Conservation (phyloP, 495 filamentous ascomycete species). For the Talaromyces trachyspermus region DNA sequence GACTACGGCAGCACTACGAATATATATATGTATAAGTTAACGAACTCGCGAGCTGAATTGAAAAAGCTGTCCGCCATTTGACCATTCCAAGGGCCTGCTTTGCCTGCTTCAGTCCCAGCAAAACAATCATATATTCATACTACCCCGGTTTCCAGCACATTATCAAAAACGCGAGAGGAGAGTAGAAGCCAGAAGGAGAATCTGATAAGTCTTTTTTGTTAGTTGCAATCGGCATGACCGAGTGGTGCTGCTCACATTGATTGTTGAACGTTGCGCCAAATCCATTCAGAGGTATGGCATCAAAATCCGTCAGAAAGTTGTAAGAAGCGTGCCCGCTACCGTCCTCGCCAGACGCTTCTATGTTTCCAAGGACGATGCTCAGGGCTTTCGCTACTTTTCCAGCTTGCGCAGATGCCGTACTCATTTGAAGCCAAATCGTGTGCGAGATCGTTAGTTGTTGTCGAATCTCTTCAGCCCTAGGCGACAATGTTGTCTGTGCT, state of each 20-base stretch:
- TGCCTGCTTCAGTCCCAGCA: no score
- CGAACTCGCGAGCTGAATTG: no score
- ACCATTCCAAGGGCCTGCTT: no score
- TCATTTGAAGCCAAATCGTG: slow-evolving; percentile 10
- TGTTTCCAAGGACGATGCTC: slow-evolving; percentile 8
- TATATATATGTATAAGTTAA: no score
- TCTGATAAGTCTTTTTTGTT: neutral
- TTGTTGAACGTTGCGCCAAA: slow-evolving; percentile 4
- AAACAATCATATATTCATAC: no score
- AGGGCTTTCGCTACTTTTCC: slow-evolving; percentile 10
- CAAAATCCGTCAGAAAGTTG: slow-evolving; percentile 7
- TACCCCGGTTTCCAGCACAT: neutral
- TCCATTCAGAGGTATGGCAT: slow-evolving; percentile 5
- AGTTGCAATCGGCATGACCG: neutral
- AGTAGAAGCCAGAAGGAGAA: neutral
- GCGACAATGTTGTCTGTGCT: neutral
- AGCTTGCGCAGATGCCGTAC: slow-evolving; percentile 7
- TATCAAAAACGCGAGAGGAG: slow-evolving; percentile 1
- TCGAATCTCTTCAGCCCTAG: slow-evolving; percentile 7
- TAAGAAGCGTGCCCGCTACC: slow-evolving; percentile 4
- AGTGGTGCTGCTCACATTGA: neutral
- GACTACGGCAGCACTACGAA: no score
- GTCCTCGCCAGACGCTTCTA: neutral
- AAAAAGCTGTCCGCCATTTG: no score
- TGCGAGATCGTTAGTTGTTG: slow-evolving; percentile 9